Base-by-base conservation (phyloP, 2,329 filamentous ascomycete genomes). In the Aspergillus sp. region DNA sequence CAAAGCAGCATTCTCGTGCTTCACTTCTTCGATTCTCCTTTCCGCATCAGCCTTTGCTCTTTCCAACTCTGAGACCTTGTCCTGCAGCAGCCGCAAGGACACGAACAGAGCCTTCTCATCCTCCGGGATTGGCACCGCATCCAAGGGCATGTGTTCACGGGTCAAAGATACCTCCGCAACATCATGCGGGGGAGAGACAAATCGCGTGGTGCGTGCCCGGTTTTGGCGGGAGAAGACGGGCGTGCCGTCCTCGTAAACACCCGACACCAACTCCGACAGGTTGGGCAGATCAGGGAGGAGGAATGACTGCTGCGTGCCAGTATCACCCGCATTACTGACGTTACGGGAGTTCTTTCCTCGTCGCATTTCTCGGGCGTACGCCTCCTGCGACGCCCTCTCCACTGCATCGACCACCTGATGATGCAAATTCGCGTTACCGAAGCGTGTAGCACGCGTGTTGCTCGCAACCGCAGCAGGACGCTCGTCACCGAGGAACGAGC, bases 81-180 rank as follows among this genome's bases (percentile, higher is more conserved):
- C 81, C 58, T 84, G 78, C 10, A 86, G 68, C 16, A 82, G 69
- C 48, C 83, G 77, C 14, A 87, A 71, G 10, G 82, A 82, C n/a
- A 81, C 76, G 61, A 84, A 84, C 45, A 87, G 78, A 2, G 79
- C 80, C 65, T 86, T 84, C 57, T 87, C 84, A 45, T 87, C 83
- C 11, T 81, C 76, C 0, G 83, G 83, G 43, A 86, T 76, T 0
- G 81, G 76, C 10, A 85, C 72, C 11, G 77, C 75, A 34, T 83
- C 77, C 17, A 86, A 68, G 0, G 77, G 74, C 11, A 74, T 65
- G 60, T 84, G 74, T 34, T 69, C 64, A 11, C 64, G 67, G 17
- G 65, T 62, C 29, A 70, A 52, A 13, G 67, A 69, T 14, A 62
- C 54, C 21, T 71, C 66, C 6, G 62, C 61, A 38, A 62, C 57